These are phyloP conservation scores for Adansonia grandidieri DNA, from an alignment of 441 rosid species.

Conservation along the genomic window DNA sequence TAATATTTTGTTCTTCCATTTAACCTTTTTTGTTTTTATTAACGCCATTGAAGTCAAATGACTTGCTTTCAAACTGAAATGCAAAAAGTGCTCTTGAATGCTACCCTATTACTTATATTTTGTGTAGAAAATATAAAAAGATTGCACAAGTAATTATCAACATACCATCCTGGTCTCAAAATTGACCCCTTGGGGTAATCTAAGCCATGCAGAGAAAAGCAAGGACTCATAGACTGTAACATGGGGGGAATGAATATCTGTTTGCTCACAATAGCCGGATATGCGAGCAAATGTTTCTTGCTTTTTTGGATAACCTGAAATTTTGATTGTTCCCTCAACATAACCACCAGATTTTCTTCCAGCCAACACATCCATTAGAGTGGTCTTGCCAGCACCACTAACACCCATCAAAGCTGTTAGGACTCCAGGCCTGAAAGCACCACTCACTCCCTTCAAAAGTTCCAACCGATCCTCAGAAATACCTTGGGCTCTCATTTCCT, in stretches of 20 bases:
- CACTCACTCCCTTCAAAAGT: slow-evolving; percentile 59
- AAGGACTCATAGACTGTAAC: slow-evolving; percentile 68
- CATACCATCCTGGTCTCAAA: slow-evolving; percentile 51
- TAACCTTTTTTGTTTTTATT: background rate
- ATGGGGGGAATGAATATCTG: slow-evolving; percentile 69
- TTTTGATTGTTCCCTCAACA: slow-evolving; percentile 52
- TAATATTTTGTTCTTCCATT: background rate
- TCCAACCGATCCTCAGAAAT: slow-evolving; percentile 50
- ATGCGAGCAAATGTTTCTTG: slow-evolving; percentile 75
- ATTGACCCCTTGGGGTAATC: slow-evolving; percentile 55
- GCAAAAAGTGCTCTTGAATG: background rate
- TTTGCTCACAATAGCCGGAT: slow-evolving; percentile 76
- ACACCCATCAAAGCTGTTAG: slow-evolving; percentile 51
- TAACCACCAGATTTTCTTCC: slow-evolving; percentile 76
- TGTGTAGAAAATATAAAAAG: background rate
- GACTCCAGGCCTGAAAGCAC: too few species aligned
- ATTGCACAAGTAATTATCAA: background rate
- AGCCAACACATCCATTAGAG: slow-evolving; percentile 73
- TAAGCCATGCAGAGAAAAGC: slow-evolving; percentile 69
- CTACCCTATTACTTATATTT: background rate
- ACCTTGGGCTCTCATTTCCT: slow-evolving; percentile 70
- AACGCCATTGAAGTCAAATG: too few species aligned
- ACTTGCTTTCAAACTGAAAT: background rate
- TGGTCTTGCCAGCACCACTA: slow-evolving; percentile 81
- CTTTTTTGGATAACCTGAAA: slow-evolving; percentile 66